These are phyloP conservation scores for Aurinia saxatilis DNA, from an alignment of 345 rosid species.

Conservation along the genomic window DNA sequence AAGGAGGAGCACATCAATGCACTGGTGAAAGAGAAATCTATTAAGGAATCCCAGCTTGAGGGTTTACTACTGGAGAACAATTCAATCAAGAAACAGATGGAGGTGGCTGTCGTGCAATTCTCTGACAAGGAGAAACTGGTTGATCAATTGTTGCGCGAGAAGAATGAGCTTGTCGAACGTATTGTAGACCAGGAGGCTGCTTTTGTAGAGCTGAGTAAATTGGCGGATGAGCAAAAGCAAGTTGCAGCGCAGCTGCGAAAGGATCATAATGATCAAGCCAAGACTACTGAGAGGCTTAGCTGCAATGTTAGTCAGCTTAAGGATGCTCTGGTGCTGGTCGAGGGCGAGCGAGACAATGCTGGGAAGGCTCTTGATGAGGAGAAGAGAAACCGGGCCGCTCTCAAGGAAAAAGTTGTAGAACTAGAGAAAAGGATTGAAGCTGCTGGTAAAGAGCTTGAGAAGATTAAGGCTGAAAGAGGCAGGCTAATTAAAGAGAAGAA, in stretches of 20 bases:
- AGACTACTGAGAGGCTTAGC: slow-evolving; percentile 34
- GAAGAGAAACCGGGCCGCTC: slow-evolving; percentile 28
- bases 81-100: slow-evolving; percentile 14
- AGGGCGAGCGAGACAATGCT: slow-evolving; percentile 39
- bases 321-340: slow-evolving; percentile 29
- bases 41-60: slow-evolving; percentile 33
- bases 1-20: slow-evolving; percentile 32
- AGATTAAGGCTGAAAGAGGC: slow-evolving; percentile 34
- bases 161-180: slow-evolving; percentile 37
- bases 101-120: slow-evolving; percentile 17
- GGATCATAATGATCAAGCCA: slow-evolving; percentile 30
- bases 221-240: slow-evolving; percentile 34
- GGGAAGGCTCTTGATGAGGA: slow-evolving; percentile 41
- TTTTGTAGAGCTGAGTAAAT: slow-evolving; percentile 35
- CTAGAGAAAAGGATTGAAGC: slow-evolving; percentile 38
- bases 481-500: slow-evolving; percentile 35
- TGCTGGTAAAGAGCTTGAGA: slow-evolving; percentile 30
- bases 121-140: slow-evolving; percentile 33
- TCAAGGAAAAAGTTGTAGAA: slow-evolving; percentile 33
- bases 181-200: slow-evolving; percentile 36
- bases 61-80: slow-evolving; percentile 31
- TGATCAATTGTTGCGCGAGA: slow-evolving; percentile 34
- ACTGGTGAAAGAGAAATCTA: slow-evolving; percentile 35
- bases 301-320: slow-evolving; percentile 28
- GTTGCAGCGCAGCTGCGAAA: slow-evolving; percentile 32